Percentiles rank a stretch among this genome's conserved stretches.
phyloP scores from a whole-genome alignment of 768 basidiomycete genomes.

The Mycena vitilis region DNA sequence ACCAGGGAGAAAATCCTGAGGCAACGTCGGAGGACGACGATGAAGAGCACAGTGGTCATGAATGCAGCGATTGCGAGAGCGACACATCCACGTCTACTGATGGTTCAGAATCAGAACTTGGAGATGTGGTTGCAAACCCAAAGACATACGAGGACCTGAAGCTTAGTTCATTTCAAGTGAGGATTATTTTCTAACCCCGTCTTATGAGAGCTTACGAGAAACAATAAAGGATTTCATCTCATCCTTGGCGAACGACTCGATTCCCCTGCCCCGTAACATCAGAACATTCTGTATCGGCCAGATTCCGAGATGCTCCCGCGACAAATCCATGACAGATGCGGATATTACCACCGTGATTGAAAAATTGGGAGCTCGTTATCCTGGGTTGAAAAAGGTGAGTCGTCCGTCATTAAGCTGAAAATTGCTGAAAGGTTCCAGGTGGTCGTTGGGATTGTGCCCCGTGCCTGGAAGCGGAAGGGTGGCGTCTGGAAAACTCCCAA shows the following conservation, averaged over 20 bases:
- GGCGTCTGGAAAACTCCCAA: slow-evolving; percentile 20
- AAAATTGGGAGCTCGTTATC: slow-evolving; percentile 20
- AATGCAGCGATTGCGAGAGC: slow-evolving; percentile 6
- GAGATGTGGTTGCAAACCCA: neutral
- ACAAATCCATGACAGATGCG: slow-evolving; percentile 8
- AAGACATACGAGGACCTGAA: slow-evolving; percentile 12
- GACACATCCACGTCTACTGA: slow-evolving; percentile 7
- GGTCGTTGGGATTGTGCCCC: neutral
- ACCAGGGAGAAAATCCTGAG: neutral
- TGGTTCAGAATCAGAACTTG: neutral
- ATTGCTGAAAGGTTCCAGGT: neutral
- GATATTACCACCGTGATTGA: slow-evolving; percentile 13
- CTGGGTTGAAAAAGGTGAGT: slow-evolving; percentile 1
- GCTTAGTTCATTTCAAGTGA: slow-evolving; percentile 17
- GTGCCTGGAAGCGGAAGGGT: slow-evolving; percentile 5
- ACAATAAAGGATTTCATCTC: slow-evolving; percentile 16
- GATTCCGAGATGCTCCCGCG: neutral
- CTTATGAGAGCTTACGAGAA: neutral
- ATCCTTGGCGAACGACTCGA: slow-evolving; percentile 12
- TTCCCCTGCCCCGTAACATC: slow-evolving; percentile 17
- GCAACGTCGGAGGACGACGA: neutral
- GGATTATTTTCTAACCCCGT: neutral
- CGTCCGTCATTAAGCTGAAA: neutral
- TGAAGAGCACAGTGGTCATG: neutral
- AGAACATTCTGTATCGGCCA: slow-evolving; percentile 1